phyloP scores from a whole-genome alignment of 768 basidiomycete species.

The Amanita rubescens region DNA sequence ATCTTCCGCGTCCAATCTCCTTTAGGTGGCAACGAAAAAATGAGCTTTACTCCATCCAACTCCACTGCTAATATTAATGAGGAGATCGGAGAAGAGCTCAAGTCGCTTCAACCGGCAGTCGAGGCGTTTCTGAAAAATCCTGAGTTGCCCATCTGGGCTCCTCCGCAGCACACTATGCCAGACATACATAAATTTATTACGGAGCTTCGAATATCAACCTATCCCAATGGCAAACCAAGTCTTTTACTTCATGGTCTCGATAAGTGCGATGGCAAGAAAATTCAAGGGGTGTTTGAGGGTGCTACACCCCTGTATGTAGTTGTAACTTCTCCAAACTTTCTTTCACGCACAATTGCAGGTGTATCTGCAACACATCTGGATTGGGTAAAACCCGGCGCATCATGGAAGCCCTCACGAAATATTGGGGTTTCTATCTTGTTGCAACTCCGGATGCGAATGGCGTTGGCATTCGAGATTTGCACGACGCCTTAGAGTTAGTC shows the following conservation, averaged over 20 bases:
- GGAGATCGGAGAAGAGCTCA: too few species aligned
- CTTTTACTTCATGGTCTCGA: conserved; percentile 14
- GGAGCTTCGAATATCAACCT: conserved; percentile 11
- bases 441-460: conserved; percentile 4
- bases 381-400: conserved; percentile 14
- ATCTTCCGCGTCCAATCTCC: background rate
- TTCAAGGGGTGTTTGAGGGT: conserved; percentile 7
- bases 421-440: background rate
- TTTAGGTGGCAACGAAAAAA: too few species aligned
- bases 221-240: conserved; percentile 13
- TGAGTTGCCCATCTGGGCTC: background rate
- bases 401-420: conserved; percentile 13
- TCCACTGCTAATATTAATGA: too few species aligned
- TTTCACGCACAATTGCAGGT: conserved; percentile 9
- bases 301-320: conserved; percentile 8
- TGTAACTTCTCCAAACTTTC: conserved; percentile 5
- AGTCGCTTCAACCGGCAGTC: too few species aligned
- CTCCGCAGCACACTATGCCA: conserved; percentile 6
- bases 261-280: conserved; percentile 8
- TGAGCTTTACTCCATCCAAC: too few species aligned
- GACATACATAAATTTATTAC: conserved; percentile 9
- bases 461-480: conserved; percentile 9
- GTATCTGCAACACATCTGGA: conserved; percentile 13
- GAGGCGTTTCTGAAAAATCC: too few species aligned
- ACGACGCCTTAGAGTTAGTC: conserved; percentile 2